Percentiles rank a stretch among this genome's conserved stretches.
Evolutionary conservation across 2,329 filamentous ascomycete species (phyloP).

Genomic region (Aquanectria penicillioides): DNA sequence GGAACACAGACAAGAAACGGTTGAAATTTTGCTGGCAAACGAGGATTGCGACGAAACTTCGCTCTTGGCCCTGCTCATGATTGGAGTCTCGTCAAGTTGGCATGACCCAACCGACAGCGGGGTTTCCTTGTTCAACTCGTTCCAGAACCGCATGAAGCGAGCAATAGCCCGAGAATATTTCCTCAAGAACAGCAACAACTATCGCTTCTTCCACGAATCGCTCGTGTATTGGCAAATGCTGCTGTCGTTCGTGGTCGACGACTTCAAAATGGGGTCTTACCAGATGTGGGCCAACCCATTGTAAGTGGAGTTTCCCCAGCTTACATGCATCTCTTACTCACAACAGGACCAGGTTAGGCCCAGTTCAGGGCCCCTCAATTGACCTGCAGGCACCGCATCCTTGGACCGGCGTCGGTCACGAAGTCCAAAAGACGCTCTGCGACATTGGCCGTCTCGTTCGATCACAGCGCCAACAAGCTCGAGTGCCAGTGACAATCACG

Average conservation of each 20-base stretch:
- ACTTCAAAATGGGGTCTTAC: conserved; percentile 10
- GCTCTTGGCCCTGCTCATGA: conserved; percentile 29
- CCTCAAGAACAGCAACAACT: conserved; percentile 14
- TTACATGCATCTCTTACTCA: neutral
- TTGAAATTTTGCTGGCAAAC: conserved; percentile 14
- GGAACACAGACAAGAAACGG: conserved; percentile 14
- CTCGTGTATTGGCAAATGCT: conserved; percentile 29
- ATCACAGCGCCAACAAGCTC: conserved; percentile 19
- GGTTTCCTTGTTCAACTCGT: conserved; percentile 22
- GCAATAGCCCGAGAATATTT: conserved; percentile 5
- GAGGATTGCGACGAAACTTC: conserved; percentile 18
- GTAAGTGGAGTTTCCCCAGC: neutral
- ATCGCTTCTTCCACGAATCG: conserved; percentile 24
- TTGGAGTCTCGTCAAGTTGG: conserved; percentile 24
- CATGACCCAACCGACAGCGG: conserved; percentile 22
- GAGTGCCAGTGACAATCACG: neutral
- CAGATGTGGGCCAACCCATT: conserved; percentile 6
- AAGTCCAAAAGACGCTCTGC: conserved; percentile 14
- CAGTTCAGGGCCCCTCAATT: neutral
- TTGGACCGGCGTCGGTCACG: conserved; percentile 27
- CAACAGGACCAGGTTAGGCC: neutral
- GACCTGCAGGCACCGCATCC: conserved; percentile 20
- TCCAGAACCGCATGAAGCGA: conserved; percentile 25
- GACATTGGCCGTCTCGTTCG: conserved; percentile 23
- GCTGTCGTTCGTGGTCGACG: conserved; percentile 25